Evolutionary conservation across 352 stramenopile species (phyloP).

Genomic region (Pythium plurisporium): DNA sequence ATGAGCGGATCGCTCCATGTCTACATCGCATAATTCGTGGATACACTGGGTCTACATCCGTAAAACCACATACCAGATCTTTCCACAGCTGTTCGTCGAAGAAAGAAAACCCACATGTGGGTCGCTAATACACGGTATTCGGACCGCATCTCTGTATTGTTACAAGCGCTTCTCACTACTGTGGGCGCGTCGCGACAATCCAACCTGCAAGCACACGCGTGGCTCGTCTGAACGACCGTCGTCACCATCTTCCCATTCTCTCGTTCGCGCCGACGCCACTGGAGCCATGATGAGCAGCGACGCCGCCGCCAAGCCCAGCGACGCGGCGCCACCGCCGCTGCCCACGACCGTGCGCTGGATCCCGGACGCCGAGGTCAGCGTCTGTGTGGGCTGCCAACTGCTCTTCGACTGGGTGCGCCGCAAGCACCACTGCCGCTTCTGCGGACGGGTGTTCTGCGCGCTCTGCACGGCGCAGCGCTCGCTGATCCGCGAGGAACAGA

Average conservation of each 20-base stretch:
- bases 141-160: no score
- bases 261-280: neutral
- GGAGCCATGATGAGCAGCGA: conserved; percentile 14
- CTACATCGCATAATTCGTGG: neutral
- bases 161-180: no score
- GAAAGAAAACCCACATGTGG: no score
- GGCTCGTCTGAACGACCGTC: no score
- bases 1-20: neutral
- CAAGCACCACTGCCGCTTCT: conserved; percentile 85
- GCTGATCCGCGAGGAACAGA: conserved; percentile 71
- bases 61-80: no score
- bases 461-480: conserved; percentile 65
- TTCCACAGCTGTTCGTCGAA: neutral
- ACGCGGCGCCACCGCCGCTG: neutral
- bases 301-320: neutral
- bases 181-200: no score
- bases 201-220: no score
- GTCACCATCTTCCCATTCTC: no score
- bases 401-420: conserved; percentile 87
- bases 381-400: conserved; percentile 74
- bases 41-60: neutral
- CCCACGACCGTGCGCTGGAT: conserved; percentile 81
- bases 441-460: conserved; percentile 73
- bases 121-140: no score
- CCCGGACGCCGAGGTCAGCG: conserved; percentile 68